Conservation (phyloP, 176 grass and related monocot genomes). For the Secale cereale region DNA sequence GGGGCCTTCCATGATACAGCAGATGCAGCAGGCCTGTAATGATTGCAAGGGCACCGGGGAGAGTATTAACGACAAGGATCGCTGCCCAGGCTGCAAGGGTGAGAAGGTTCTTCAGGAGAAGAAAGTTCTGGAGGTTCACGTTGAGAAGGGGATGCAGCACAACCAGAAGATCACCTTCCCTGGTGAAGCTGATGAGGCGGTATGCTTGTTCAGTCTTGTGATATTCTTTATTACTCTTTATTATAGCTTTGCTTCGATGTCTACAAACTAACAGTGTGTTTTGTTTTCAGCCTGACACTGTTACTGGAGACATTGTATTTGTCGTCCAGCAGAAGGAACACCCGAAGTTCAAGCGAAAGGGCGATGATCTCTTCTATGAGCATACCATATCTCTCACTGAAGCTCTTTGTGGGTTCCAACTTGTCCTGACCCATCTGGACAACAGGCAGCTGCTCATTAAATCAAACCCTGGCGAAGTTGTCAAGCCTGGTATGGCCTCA, state of each 20-base stretch:
- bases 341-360: constrained; percentile 92
- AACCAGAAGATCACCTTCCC: constrained; percentile 96
- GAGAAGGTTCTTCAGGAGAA: constrained; percentile 95
- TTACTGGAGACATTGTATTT: constrained; percentile 93
- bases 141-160: constrained; percentile 98
- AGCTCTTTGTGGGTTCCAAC: constrained; percentile 90
- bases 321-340: constrained; percentile 91
- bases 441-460: constrained; percentile 93
- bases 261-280: constrained; percentile 9
- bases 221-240: background rate
- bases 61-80: constrained; percentile 87
- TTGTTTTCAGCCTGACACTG: constrained; percentile 76
- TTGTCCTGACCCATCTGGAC: constrained; percentile 90
- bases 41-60: constrained; percentile 96
- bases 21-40: constrained; percentile 96
- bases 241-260: background rate
- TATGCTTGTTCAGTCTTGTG: constrained; percentile 33
- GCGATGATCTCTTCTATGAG: constrained; percentile 93
- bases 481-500: constrained; percentile 76
- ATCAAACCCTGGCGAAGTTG: constrained; percentile 79
- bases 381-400: constrained; percentile 84
- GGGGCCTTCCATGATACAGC: constrained; percentile 94
- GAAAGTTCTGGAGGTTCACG: constrained; percentile 90
- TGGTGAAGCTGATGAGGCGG: constrained; percentile 95
- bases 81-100: constrained; percentile 87